phyloP scores from a whole-genome alignment of 306 rosid genomes.

The Lathyrus oleraceus region DNA sequence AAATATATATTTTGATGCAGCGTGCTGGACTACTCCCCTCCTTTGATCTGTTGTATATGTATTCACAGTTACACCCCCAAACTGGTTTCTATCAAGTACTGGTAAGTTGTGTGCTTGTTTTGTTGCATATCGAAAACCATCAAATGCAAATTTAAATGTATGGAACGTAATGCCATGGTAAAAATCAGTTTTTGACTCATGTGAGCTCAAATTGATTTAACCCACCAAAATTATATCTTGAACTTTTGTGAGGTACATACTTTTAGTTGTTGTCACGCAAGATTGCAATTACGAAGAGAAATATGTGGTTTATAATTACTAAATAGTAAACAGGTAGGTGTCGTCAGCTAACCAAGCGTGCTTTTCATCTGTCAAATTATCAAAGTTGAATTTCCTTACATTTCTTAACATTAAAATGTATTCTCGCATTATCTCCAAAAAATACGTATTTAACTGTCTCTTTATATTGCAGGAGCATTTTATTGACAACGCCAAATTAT shows the following conservation, averaged over 20 bases:
- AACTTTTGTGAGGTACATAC: neutral
- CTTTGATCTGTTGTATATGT: slow-evolving; percentile 74
- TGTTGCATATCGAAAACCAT: neutral
- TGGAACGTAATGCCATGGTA: neutral
- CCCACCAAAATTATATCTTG: slow-evolving; percentile 1
- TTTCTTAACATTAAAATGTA: slow-evolving; percentile 25
- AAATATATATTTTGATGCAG: slow-evolving; percentile 48
- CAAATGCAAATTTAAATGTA: neutral
- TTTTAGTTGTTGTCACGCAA: neutral
- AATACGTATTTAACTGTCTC: slow-evolving; percentile 1
- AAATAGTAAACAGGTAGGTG: slow-evolving; percentile 1
- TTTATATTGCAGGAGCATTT: slow-evolving; percentile 77
- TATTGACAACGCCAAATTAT: slow-evolving; percentile 79
- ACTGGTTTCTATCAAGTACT: slow-evolving; percentile 59
- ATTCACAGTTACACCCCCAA: slow-evolving; percentile 65
- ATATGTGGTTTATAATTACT: slow-evolving; percentile 9
- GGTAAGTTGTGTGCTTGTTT: slow-evolving; percentile 49
- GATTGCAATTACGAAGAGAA: slow-evolving; percentile 3
- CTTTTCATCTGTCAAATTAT: slow-evolving; percentile 14
- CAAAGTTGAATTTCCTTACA: slow-evolving; percentile 1
- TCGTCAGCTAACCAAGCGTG: neutral
- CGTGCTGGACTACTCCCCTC: slow-evolving; percentile 89
- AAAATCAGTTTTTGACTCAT: neutral
- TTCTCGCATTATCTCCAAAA: slow-evolving; percentile 22
- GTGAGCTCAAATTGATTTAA: neutral